Conservation (phyloP, 768 basidiomycete genomes). For the Tricholoma matsutake region DNA sequence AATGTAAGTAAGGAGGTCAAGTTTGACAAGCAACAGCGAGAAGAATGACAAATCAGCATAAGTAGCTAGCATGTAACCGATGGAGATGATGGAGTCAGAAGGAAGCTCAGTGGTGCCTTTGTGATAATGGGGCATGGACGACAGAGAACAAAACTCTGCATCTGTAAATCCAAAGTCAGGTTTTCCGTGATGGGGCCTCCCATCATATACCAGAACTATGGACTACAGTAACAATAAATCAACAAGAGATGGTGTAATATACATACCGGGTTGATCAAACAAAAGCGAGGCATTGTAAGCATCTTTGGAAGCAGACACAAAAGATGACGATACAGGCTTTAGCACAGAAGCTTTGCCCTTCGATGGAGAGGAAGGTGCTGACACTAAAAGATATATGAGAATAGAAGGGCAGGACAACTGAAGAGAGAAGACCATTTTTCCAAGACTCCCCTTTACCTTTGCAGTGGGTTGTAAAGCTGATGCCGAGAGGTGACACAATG, state of each 20-base stretch:
- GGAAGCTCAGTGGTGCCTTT: constrained; percentile 2
- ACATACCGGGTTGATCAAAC: not conserved
- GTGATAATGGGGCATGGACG: not conserved
- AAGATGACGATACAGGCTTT: not conserved
- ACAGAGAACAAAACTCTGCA: not conserved
- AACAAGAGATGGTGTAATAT: not conserved
- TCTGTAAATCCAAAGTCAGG: constrained; percentile 6
- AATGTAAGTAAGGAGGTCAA: not conserved
- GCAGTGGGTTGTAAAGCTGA: constrained; percentile 2
- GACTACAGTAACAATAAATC: not conserved
- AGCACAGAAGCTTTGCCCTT: not conserved
- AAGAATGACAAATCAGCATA: constrained; percentile 9
- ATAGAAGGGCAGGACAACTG: not conserved
- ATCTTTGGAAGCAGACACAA: not conserved
- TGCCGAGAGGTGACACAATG: constrained; percentile 1
- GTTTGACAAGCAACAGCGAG: constrained; percentile 3
- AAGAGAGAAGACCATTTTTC: not conserved
- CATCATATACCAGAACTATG: constrained; percentile 10
- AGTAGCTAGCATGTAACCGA: constrained; percentile 5
- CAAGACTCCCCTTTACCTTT: not conserved
- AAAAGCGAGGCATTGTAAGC: not conserved
- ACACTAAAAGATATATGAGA: not conserved
- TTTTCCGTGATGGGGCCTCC: not conserved
- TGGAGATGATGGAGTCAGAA: not conserved
- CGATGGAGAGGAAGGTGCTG: not conserved